Base-by-base conservation (phyloP, 2,329 filamentous ascomycete genomes). In the Didymella exigua region DNA sequence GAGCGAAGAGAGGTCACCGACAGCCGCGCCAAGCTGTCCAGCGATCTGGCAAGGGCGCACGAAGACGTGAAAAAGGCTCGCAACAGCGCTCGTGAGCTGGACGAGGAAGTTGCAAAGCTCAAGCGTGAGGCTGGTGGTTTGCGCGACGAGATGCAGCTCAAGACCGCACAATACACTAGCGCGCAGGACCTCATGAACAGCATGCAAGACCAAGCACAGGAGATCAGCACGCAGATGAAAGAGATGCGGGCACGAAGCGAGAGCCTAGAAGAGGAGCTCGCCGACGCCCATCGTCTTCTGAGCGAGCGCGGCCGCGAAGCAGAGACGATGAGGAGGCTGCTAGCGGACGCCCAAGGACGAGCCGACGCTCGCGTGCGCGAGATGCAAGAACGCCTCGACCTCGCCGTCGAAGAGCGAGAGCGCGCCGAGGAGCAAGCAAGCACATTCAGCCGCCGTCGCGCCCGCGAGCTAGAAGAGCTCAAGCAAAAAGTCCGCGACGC, bases 341-440 rank as follows among this genome's bases (percentile, higher is more conserved):
- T 99, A 11, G 88, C 88, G 14, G 93, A 98, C 62, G 90, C 93
- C 8, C 91, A 98, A 72, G 86, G 89, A 56, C 84, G 90, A 9
- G 87, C 93, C 1, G 93, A 98, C 62, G 81, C 81, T 56, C 90
- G 91, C 68, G 85, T 96, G 16, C 87, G 91, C 24, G 93, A 98
- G 61, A 95, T 96, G 87, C 89, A 91, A 49, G 87, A 91, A 54
- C 86, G 89, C 2, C 88, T 98, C 82, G 93, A 98, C 68, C 82
- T 90, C 1, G 93, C 93, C 0, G 84, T 96, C n/a, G 93, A 97
- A 72, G 95, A 99, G 75, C 86, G 95, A 16, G 95, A 99, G 72
- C 86, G 91, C 2, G 88, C 92, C 2, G 93, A 99, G 75, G 93
- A 98, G 59, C 93, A 98, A 76, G 87, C 91, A 2, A 91, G 86